Base-by-base conservation (phyloP, 768 basidiomycete genomes). In the Naganishia kalamii region DNA sequence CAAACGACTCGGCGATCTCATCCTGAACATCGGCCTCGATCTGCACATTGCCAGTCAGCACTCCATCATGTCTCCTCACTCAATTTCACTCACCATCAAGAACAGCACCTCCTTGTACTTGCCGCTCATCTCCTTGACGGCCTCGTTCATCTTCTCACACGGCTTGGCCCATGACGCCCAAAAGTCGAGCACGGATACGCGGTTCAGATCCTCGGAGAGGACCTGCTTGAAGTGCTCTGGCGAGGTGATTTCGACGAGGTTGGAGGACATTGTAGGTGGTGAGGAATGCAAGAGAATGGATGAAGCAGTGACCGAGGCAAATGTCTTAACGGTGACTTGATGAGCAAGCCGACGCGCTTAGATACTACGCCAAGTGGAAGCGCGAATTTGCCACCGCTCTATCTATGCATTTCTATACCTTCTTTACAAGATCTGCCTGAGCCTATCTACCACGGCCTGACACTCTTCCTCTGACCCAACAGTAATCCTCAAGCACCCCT, bases 161-260 rank as follows among this genome's bases (percentile, higher is more conserved):
- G 92, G 92, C 67, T 85, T 88, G 0, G 92, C 96, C 90, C 91
- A 81, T 88, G 78, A 85, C 46, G 93, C 90, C 88, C 92, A 93
- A 77, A 97, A 99, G 80, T 89, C 90, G 74, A 96, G 85, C 40
- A 94, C 81, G 4, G 92, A 92, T 25, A 94, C 83, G 23, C 89
- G 82, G 21, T 83, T 79, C 35, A 99, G 84, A 78, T 98, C 93
- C 23, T 78, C 73, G 0, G 86, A 86, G 50, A 97, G 85, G 10
- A 89, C 78, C 7, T 80, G 73, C 75, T 90, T 85, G 79, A 98
- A 91, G 54, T 90, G 84, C 1, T 83, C 79, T 1, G 89, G 77
- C 3, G 88, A 88, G 25, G 79, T 74, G 54, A 94, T 83, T 15
- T 70, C 70, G 72, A 80, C 66, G 66, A 83, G 72, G 70, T 85